Percentiles rank a stretch among this genome's conserved stretches.
Conservation (phyloP, 1,284 basidiomycete genomes). For the Moesziomyces aphidis region DNA sequence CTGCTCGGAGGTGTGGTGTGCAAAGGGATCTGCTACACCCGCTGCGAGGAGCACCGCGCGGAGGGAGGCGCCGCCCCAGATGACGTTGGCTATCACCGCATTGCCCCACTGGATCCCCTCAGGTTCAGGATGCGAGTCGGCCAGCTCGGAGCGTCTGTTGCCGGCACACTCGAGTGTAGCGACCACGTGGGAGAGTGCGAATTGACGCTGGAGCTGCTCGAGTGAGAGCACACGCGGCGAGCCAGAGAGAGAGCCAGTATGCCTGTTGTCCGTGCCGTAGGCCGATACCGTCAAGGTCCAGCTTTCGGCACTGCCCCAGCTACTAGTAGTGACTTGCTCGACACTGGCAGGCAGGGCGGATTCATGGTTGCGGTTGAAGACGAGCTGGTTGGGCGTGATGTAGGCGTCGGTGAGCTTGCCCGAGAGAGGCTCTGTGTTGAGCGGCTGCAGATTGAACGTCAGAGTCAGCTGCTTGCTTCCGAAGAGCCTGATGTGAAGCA, state of each 20-base stretch:
- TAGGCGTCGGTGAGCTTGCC: constrained; percentile 16
- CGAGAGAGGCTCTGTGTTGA: constrained; percentile 48
- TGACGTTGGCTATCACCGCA: constrained; percentile 48
- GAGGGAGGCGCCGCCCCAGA: constrained; percentile 45
- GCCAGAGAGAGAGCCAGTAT: background rate
- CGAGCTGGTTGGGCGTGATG: constrained; percentile 44
- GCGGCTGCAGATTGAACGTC: constrained; percentile 10
- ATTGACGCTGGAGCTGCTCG: constrained; percentile 15
- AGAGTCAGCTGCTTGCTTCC: constrained; percentile 1
- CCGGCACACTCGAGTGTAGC: constrained; percentile 57
- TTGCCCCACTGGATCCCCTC: constrained; percentile 53
- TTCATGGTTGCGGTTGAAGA: constrained; percentile 57
- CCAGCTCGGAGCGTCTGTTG: constrained; percentile 47
- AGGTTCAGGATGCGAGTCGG: constrained; percentile 18
- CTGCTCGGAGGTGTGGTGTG: constrained; percentile 20
- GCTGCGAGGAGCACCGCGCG: constrained; percentile 35
- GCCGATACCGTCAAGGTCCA: constrained; percentile 30
- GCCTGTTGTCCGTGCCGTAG: constrained; percentile 7
- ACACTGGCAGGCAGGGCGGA: constrained; percentile 1
- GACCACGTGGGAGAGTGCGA: constrained; percentile 17
- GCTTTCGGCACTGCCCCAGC: no score
- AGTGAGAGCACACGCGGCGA: constrained; percentile 5
- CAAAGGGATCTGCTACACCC: constrained; percentile 45
- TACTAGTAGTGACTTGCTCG: background rate
- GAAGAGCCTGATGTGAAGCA: no score